Conservation (phyloP, 495 filamentous ascomycete genomes). For the Staphylotrichum tortipilum region DNA sequence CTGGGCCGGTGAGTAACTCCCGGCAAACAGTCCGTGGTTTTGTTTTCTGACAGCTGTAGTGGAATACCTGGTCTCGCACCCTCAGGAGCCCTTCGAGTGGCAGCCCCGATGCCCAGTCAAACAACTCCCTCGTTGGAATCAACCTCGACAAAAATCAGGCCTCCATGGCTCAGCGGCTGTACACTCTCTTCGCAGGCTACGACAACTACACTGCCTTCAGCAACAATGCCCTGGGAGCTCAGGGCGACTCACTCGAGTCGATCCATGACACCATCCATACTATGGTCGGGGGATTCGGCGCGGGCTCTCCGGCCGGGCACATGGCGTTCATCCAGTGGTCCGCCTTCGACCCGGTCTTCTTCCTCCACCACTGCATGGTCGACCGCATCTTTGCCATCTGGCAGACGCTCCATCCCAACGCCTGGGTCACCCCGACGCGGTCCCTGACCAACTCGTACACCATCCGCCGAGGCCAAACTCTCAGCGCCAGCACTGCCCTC, state of each 20-base stretch:
- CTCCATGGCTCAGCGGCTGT: conserved; percentile 43
- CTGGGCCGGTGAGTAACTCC: conserved; percentile 38
- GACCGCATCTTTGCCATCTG: conserved; percentile 66
- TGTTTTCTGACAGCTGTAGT: conserved; percentile 10
- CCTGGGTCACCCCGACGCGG: conserved; percentile 43
- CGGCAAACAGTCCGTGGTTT: not conserved
- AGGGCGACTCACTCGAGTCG: conserved; percentile 51
- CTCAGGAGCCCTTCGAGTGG: conserved; percentile 39
- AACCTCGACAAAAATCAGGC: conserved; percentile 41
- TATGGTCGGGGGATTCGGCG: conserved; percentile 37
- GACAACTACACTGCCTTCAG: conserved; percentile 50
- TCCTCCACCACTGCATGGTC: conserved; percentile 56
- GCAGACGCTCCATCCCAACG: conserved; percentile 56
- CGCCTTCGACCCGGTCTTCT: conserved; percentile 69
- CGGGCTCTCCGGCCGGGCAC: conserved; percentile 40
- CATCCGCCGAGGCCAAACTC: conserved; percentile 30
- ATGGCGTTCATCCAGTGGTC: conserved; percentile 59
- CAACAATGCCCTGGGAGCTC: conserved; percentile 45
- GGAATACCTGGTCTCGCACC: conserved; percentile 38
- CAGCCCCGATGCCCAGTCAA: conserved; percentile 38
- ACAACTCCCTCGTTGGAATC: conserved; percentile 41
- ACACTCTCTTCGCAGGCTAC: conserved; percentile 51
- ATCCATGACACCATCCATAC: conserved; percentile 59
- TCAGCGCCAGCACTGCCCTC: conserved; percentile 32
- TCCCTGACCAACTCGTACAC: conserved; percentile 46